Conservation (phyloP, 176 grass and related monocot genomes). For the Aegilops sharonensis region DNA sequence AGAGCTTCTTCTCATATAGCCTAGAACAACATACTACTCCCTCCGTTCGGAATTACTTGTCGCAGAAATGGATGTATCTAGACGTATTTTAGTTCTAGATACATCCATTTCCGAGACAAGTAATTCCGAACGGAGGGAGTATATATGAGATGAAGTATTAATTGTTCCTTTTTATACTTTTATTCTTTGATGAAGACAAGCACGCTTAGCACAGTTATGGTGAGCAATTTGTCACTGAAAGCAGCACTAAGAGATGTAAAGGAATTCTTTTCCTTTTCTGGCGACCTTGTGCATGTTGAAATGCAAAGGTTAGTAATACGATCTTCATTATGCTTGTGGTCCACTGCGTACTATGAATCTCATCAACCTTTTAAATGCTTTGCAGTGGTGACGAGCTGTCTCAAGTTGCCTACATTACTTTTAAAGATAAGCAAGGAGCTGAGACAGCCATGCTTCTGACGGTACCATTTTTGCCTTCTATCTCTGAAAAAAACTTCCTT, state of each 20-base stretch:
- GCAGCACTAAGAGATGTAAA: constrained; percentile 69
- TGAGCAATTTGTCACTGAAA: constrained; percentile 84
- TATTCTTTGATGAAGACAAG: constrained; percentile 53
- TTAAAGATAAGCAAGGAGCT: constrained; percentile 76
- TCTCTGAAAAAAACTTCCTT: background rate
- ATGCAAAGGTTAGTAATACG: constrained; percentile 64
- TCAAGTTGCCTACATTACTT: constrained; percentile 90
- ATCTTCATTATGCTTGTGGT: constrained; percentile 23
- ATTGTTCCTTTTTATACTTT: constrained; percentile 16
- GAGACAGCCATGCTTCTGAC: constrained; percentile 95
- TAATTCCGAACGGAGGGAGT: no score
- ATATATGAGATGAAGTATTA: constrained; percentile 1
- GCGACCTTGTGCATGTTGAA: constrained; percentile 75
- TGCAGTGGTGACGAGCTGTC: constrained; percentile 77
- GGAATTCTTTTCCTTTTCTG: constrained; percentile 94
- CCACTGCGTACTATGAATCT: background rate
- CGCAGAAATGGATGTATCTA: no score
- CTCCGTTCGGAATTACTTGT: no score
- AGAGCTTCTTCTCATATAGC: background rate
- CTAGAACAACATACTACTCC: background rate
- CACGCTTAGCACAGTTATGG: constrained; percentile 62
- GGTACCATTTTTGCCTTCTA: constrained; percentile 35
- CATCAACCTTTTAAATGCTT: constrained; percentile 17
- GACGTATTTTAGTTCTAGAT: no score
- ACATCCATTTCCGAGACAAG: no score